phyloP scores from a whole-genome alignment of 2,329 filamentous ascomycete species.

The Talaromyces rugulosus region DNA sequence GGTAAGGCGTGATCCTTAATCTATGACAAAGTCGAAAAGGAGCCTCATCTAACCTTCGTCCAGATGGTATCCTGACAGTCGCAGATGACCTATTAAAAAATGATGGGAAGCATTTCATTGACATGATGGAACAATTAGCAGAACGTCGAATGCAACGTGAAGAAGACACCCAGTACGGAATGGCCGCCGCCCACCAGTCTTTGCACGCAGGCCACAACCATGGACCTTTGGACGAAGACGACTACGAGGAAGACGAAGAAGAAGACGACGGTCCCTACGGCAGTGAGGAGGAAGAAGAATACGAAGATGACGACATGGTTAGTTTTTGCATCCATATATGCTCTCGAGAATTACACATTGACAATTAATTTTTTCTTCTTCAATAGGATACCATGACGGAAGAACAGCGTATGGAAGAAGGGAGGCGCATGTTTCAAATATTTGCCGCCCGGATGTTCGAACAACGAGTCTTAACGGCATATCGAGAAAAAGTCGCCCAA shows the following conservation, averaged over 20 bases:
- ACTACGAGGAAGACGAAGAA: constrained; percentile 72
- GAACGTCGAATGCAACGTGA: constrained; percentile 96
- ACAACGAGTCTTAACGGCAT: constrained; percentile 92
- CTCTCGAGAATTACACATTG: neutral
- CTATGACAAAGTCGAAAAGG: constrained; percentile 28
- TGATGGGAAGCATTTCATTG: constrained; percentile 98
- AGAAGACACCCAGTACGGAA: constrained; percentile 73
- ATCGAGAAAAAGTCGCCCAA: constrained; percentile 91
- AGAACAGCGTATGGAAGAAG: constrained; percentile 98
- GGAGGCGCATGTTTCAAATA: constrained; percentile 97
- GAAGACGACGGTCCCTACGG: constrained; percentile 56
- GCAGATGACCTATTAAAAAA: constrained; percentile 98
- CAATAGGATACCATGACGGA: constrained; percentile 89
- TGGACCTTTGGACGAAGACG: constrained; percentile 70
- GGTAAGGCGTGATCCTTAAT: constrained; percentile 40
- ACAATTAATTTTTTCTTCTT: neutral
- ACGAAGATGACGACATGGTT: constrained; percentile 64
- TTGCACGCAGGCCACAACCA: constrained; percentile 71
- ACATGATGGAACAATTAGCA: constrained; percentile 99
- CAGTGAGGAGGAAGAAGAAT: constrained; percentile 60
- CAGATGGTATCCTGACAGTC: constrained; percentile 93
- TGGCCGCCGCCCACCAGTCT: constrained; percentile 54
- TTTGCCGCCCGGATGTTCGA: constrained; percentile 99
- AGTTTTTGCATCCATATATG: constrained; percentile 14
- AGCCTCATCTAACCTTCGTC: constrained; percentile 14